These are phyloP conservation scores for Centrapalus pauciflorus DNA, from an alignment of 129 eudicot species.

Conservation along the genomic window DNA sequence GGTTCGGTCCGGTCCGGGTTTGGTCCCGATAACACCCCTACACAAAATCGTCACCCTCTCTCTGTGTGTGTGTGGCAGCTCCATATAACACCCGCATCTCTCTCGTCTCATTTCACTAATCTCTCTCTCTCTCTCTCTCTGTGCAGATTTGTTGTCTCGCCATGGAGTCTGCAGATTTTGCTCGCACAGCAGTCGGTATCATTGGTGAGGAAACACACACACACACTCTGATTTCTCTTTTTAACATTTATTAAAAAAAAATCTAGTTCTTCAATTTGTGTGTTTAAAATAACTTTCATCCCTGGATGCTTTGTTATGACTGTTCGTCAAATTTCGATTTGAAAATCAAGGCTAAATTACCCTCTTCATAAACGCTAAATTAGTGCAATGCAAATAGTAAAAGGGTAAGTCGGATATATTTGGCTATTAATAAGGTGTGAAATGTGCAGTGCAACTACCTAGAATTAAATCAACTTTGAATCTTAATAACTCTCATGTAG, in stretches of 20 bases:
- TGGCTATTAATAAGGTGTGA: constrained; percentile 7
- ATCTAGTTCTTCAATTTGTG: constrained; percentile 5
- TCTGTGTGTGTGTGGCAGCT: not conserved
- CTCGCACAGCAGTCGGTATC: constrained; percentile 33
- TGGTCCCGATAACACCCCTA: too few species aligned
- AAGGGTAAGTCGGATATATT: constrained; percentile 7
- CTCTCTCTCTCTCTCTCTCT: not conserved
- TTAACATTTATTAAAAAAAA: not conserved
- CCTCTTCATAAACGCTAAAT: not conserved
- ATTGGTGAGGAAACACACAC: constrained; percentile 19
- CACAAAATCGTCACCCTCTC: constrained; percentile 22
- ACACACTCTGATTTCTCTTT: not conserved
- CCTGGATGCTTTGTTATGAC: not conserved
- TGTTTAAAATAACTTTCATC: not conserved
- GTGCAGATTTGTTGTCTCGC: not conserved
- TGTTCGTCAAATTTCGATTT: not conserved
- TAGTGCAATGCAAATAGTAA: not conserved
- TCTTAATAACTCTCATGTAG: not conserved
- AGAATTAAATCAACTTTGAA: too few species aligned
- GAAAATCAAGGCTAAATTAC: constrained; percentile 11
- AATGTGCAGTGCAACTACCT: constrained; percentile 18
- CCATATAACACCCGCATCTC: too few species aligned
- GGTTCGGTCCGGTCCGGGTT: too few species aligned
- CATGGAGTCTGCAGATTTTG: constrained; percentile 32
- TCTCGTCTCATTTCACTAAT: not conserved